Evolutionary conservation across 345 rosid genomes (phyloP).

Genomic region (Lagerstroemia speciosa): DNA sequence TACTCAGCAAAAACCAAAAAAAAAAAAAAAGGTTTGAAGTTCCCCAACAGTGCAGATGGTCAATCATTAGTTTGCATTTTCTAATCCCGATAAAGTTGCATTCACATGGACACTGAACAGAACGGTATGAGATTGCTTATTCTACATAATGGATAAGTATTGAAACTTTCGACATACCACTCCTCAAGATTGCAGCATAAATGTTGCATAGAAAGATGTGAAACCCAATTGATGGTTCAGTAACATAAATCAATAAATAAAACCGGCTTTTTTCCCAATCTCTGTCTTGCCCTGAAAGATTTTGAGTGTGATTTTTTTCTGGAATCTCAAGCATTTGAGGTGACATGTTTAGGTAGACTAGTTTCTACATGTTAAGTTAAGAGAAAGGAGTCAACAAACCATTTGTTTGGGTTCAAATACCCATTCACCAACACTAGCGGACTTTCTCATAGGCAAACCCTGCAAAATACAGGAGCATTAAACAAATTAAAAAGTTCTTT

Average conservation of each 20-base stretch:
- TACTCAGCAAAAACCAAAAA: too few species aligned
- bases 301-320: neutral
- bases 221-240: neutral
- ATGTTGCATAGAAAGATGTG: neutral
- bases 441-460: constrained; percentile 82
- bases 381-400: constrained; percentile 27
- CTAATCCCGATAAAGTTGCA: neutral
- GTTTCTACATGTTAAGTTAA: neutral
- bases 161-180: neutral
- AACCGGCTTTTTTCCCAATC: neutral
- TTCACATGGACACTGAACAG: neutral
- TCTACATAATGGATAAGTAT: neutral
- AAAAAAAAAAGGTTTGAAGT: too few species aligned
- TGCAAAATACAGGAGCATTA: constrained; percentile 26
- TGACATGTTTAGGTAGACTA: neutral
- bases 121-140: neutral
- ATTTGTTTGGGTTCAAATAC: constrained; percentile 51
- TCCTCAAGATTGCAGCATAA: too few species aligned
- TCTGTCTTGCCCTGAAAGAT: neutral
- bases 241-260: neutral
- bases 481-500: constrained; percentile 3
- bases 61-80: neutral
- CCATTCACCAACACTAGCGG: constrained; percentile 98
- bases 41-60: neutral
- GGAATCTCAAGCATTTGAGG: neutral